Base-by-base conservation (phyloP, 75 land plant genomes). In the Isoetes taiwanensis region DNA sequence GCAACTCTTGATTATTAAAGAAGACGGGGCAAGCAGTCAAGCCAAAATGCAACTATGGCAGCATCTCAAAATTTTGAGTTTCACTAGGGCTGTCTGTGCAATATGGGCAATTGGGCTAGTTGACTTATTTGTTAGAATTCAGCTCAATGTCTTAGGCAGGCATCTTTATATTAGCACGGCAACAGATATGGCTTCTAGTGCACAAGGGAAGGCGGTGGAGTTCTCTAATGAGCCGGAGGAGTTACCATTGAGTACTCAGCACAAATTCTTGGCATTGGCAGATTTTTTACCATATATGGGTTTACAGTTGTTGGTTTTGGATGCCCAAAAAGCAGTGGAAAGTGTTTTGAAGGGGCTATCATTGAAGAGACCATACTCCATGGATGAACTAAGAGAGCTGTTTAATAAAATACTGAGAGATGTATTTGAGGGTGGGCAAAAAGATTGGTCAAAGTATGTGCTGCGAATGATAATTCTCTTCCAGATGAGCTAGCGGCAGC, bases 41-140 rank as follows among this genome's bases (percentile, higher is more conserved):
- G 90, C 84, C 62, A 88, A 85, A 70, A 67, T 82, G 46, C 76
- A 84, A 50, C 52, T 94, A 42, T 94, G 99, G 99, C 82, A 94
- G 28, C 65, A 57, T 26, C 79, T 94, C 43, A 94, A 94, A 66
- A 78, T 80, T 61, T 66, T 89, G 31, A 94, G 99, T 70, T 94
- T 94, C 56, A 85, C 96, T 57, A 80, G 79, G 59, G 64, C 77
- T 56, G 73, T 69, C 34, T 60, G 72, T 53, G 76, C 99, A 27
- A 58, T 84, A 34, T 84, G 96, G 86, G 62, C 86, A 60, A 64
- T 94, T 63, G 79, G 80, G 3, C 41, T 85, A 64, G 75, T 89
- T 16, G 75, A 72, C 66, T 64, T 94, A 59, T 81, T 82, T 50
- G 67, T 82, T 28, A 74, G 86, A 61, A 81, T 80, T 64, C 96